Evolutionary conservation across 2,329 filamentous ascomycete genomes (phyloP).

Genomic region (Monosporascus ibericus): DNA sequence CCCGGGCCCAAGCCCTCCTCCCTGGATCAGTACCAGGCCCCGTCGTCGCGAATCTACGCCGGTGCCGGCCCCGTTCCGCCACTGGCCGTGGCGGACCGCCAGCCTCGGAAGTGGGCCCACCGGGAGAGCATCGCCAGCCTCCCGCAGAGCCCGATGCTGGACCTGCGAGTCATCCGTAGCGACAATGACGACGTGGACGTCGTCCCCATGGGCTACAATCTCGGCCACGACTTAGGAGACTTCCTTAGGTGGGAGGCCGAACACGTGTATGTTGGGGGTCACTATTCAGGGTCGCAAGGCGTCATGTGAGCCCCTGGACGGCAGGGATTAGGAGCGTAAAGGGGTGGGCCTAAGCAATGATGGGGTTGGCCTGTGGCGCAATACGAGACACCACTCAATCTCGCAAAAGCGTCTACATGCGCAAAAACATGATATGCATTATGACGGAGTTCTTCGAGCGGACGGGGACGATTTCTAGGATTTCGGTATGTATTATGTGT

Average conservation of each 20-base stretch:
- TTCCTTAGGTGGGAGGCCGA: conserved; percentile 53
- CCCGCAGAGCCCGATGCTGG: conserved; percentile 46
- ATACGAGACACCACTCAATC: no score
- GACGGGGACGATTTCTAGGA: neutral
- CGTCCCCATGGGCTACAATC: conserved; percentile 55
- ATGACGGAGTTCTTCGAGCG: neutral
- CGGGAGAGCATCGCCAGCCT: conserved; percentile 36
- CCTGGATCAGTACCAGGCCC: neutral
- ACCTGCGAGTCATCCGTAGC: conserved; percentile 36
- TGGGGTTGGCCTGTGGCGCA: neutral
- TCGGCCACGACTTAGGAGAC: conserved; percentile 52
- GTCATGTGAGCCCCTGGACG: no score
- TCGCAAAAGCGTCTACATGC: no score
- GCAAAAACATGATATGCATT: no score
- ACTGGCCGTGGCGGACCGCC: no score
- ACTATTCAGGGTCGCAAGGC: conserved; percentile 5
- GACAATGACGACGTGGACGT: conserved; percentile 34
- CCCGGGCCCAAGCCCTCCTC: conserved; percentile 3
- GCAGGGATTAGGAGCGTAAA: neutral
- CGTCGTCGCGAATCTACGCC: neutral
- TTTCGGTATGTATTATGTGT: neutral
- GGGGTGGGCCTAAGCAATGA: neutral
- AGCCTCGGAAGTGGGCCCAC: conserved; percentile 18
- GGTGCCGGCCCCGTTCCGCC: conserved; percentile 3
- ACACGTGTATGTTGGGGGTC: conserved; percentile 34